A percentile compares a stretch with the other conserved stretches of the same genome.
Conservation (phyloP, 1,284 basidiomycete species). For the Ganoderma leucocontextum region DNA sequence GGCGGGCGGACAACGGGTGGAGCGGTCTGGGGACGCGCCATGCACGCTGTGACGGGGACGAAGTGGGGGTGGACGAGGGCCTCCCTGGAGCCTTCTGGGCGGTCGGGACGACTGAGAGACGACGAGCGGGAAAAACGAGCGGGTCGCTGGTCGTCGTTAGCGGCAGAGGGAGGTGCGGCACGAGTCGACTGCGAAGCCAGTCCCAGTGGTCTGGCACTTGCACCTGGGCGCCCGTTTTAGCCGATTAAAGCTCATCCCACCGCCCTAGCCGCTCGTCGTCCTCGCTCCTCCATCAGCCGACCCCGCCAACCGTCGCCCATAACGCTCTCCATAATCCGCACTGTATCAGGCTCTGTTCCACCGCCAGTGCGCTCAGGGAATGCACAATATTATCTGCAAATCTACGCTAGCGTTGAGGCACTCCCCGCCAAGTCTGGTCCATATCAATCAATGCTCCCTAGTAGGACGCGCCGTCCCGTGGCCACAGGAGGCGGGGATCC, state of each 20-base stretch:
- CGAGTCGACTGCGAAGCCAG: slow-evolving; percentile 27
- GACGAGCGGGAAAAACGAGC: slow-evolving; percentile 32
- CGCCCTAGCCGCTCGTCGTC: slow-evolving; percentile 17
- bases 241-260: slow-evolving; percentile 25
- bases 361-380: neutral
- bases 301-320: slow-evolving; percentile 1
- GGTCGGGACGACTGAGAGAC: slow-evolving; percentile 15
- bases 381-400: neutral
- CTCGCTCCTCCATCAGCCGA: slow-evolving; percentile 7
- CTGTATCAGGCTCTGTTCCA: neutral
- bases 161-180: slow-evolving; percentile 29
- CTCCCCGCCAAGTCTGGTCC: neutral
- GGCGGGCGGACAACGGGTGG: slow-evolving; percentile 18
- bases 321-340: slow-evolving; percentile 7
- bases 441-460: neutral
- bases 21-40: slow-evolving; percentile 22
- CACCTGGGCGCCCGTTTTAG: slow-evolving; percentile 35
- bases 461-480: slow-evolving; percentile 10
- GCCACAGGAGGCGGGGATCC: slow-evolving; percentile 6
- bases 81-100: slow-evolving; percentile 13
- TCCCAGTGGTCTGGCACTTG: slow-evolving; percentile 29
- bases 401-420: slow-evolving; percentile 1
- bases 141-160: slow-evolving; percentile 37
- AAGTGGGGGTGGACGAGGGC: slow-evolving; percentile 4
- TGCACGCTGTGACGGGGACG: slow-evolving; percentile 18